Evolutionary conservation across 148 eudicot species (phyloP), one percentile per base, ranked within the genome.

Genomic region (Cornus suecica): DNA sequence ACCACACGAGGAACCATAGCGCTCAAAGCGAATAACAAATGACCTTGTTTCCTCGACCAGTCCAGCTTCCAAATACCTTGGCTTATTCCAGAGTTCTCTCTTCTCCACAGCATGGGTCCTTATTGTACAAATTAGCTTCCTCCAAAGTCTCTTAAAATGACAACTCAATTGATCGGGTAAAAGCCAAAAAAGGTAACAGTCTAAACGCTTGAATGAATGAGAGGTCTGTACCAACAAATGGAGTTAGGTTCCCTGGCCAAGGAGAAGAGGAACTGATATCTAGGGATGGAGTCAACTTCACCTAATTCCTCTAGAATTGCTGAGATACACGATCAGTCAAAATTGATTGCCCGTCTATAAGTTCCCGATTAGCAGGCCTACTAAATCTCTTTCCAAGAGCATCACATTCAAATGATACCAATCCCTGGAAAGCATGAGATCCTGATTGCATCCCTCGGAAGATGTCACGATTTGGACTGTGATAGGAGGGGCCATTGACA

Each of bases 241-340:
- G 26, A 62, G 74, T 71, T 77, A 61, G 28, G 22, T 56, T 58
- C 84, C 74, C 75, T 75, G 89, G 88, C 79, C 84, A 76, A 2
- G 86, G 73, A 26, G 85, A 87, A 73, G 69, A 73, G 30, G 94
- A 83, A 70, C 87, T 82, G 65, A 90, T 78, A 83, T 91, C 97
- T n/a, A 86, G 67, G 20, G 86, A 81, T 24, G 90, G 85, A 74
- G 83, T 87, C 69, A 78, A 84, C 81, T 88, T 89, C 45, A 83
- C 86, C 31, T 87, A 87, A 82, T 90, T 93, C 84, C 86, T 87
- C 69, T 88, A 51, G 27, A 88, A 88, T 83, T 90, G 98, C 84
- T 91, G 97, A 65, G 91, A 86, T 41, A 90, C 94, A 32, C 90
- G 82, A 83, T 87, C 91, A 78, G 89, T 94, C 84, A 90, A 87